Evolutionary conservation across 2,329 filamentous ascomycete genomes (phyloP).

Genomic region (Sporothrix curviconia): DNA sequence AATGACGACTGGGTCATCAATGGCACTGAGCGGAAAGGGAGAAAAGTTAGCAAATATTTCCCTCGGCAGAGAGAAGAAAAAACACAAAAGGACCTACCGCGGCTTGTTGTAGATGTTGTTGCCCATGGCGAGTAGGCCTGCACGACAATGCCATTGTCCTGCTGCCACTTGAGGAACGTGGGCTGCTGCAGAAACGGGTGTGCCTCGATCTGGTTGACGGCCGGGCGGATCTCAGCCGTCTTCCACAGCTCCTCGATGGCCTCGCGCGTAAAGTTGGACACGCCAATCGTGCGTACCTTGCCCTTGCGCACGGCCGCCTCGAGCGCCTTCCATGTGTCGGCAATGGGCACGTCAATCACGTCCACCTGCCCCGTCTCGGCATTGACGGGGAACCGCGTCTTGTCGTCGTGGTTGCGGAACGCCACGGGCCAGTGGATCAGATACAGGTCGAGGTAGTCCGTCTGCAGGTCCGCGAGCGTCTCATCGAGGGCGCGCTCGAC

Average conservation of each 20-base stretch:
- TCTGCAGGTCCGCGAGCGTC: slow-evolving; percentile 42
- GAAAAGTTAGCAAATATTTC: background rate
- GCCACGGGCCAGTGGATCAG: slow-evolving; percentile 39
- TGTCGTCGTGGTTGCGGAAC: slow-evolving; percentile 26
- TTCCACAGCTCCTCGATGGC: slow-evolving; percentile 49
- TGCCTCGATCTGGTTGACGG: slow-evolving; percentile 59
- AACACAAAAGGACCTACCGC: background rate
- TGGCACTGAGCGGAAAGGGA: background rate
- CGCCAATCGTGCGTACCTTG: slow-evolving; percentile 51
- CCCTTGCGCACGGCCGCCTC: slow-evolving; percentile 44
- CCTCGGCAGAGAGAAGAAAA: no score
- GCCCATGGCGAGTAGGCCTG: slow-evolving; percentile 61
- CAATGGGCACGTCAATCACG: slow-evolving; percentile 28
- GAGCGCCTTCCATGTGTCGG: slow-evolving; percentile 47
- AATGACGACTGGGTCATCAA: slow-evolving; percentile 8
- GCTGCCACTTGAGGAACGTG: slow-evolving; percentile 48
- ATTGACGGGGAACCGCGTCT: slow-evolving; percentile 8
- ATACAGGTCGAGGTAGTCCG: slow-evolving; percentile 48
- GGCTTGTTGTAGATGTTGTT: slow-evolving; percentile 17
- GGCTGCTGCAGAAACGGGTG: slow-evolving; percentile 61
- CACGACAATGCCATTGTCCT: slow-evolving; percentile 47
- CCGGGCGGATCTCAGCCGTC: slow-evolving; percentile 42
- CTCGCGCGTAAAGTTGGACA: slow-evolving; percentile 54
- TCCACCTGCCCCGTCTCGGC: slow-evolving; percentile 25
- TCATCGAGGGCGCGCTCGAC: slow-evolving; percentile 43